Conservation (phyloP, 208 protist species). For the Trypanosoma grayi region DNA sequence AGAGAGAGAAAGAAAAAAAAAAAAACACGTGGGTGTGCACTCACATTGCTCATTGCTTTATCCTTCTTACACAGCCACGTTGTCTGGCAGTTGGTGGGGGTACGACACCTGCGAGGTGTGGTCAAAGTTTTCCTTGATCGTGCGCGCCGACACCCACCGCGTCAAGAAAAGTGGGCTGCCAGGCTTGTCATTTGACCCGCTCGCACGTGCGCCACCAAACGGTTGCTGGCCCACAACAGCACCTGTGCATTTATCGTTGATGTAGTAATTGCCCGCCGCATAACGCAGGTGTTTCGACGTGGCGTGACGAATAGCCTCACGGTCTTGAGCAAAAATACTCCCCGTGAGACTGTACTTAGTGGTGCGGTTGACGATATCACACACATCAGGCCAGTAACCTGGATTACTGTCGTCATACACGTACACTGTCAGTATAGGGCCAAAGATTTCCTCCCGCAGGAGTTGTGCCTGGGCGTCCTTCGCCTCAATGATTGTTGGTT, state of each 20-base stretch:
- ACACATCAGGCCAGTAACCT: slow-evolving; percentile 83
- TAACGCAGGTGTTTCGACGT: slow-evolving; percentile 63
- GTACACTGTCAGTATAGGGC: slow-evolving; percentile 95
- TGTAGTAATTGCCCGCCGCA: slow-evolving; percentile 96
- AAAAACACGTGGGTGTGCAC: not conserved
- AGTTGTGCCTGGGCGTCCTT: slow-evolving; percentile 85
- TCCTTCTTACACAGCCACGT: slow-evolving; percentile 8
- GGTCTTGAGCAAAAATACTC: slow-evolving; percentile 90
- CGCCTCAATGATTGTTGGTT: slow-evolving; percentile 95
- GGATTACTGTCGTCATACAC: slow-evolving; percentile 93
- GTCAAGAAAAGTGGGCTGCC: slow-evolving; percentile 89
- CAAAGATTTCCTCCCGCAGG: slow-evolving; percentile 97
- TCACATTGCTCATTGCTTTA: too few relatives aligned
- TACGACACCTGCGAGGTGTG: slow-evolving; percentile 87
- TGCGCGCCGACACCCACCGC: slow-evolving; percentile 87
- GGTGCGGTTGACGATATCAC: slow-evolving; percentile 79
- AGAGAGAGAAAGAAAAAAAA: not conserved
- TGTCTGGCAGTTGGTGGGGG: slow-evolving; percentile 84
- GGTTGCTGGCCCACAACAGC: slow-evolving; percentile 98
- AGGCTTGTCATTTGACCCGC: slow-evolving; percentile 98
- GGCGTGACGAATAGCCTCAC: slow-evolving; percentile 62
- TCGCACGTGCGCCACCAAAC: slow-evolving; percentile 92
- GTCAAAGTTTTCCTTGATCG: slow-evolving; percentile 97
- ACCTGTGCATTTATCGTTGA: slow-evolving; percentile 98
- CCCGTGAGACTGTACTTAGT: slow-evolving; percentile 95